phyloP scores from a whole-genome alignment of 805 yeast genomes.

The Myxozyma udenii region DNA sequence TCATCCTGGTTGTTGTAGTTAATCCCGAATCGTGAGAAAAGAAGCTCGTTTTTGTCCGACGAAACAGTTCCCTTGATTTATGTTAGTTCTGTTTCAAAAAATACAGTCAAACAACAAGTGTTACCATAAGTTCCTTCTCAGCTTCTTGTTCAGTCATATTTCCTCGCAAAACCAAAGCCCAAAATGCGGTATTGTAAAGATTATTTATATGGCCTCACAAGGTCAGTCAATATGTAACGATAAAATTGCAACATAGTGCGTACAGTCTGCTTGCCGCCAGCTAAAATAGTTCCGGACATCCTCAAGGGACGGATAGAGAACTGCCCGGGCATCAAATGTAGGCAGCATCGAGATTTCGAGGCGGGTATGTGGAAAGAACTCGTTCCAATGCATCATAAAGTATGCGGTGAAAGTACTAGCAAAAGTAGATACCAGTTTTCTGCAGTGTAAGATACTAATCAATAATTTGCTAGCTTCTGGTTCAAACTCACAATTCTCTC shows the following conservation, averaged over 20 bases:
- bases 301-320: slow-evolving; percentile 66
- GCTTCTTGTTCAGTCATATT: slow-evolving; percentile 75
- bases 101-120: background rate
- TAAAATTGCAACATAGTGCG: background rate
- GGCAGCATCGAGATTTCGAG: slow-evolving; percentile 61
- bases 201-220: slow-evolving; percentile 76
- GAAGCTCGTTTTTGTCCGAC: slow-evolving; percentile 82
- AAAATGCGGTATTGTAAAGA: slow-evolving; percentile 86
- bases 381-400: slow-evolving; percentile 67
- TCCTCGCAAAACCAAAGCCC: slow-evolving; percentile 75
- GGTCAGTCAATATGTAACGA: background rate
- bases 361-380: slow-evolving; percentile 51
- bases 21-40: slow-evolving; percentile 72
- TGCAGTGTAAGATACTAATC: slow-evolving; percentile 18
- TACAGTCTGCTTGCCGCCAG: slow-evolving; percentile 92
- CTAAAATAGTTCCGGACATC: slow-evolving; percentile 74
- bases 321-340: slow-evolving; percentile 87
- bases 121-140: slow-evolving; percentile 56
- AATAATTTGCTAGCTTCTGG: background rate
- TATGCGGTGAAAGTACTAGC: slow-evolving; percentile 77
- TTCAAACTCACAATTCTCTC: slow-evolving; percentile 49
- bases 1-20: slow-evolving; percentile 91
- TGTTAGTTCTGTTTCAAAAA: background rate
- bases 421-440: slow-evolving; percentile 75
- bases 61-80: slow-evolving; percentile 61